phyloP scores from a whole-genome alignment of 257 asterid species.

The Penstemon newberryi region DNA sequence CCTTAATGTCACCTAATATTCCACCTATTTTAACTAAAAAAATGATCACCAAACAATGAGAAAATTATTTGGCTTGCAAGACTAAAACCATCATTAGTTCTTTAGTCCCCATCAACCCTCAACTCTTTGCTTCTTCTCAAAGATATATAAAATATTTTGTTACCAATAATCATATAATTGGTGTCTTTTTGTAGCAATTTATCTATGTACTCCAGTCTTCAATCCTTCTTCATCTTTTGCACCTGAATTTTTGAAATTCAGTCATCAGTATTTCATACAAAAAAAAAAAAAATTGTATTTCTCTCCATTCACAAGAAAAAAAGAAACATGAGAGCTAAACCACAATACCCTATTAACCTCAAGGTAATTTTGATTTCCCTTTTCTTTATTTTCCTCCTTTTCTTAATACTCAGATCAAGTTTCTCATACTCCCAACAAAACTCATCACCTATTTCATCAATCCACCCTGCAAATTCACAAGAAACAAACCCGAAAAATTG shows the following conservation, averaged over 20 bases:
- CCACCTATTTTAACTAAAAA: slow-evolving; percentile 14
- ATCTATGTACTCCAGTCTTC: slow-evolving; percentile 16
- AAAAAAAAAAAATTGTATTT: neutral
- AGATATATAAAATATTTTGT: neutral
- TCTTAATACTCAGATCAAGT: slow-evolving; percentile 38
- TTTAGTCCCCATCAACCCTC: slow-evolving; percentile 26
- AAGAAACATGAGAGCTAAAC: slow-evolving; percentile 41
- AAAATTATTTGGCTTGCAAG: slow-evolving; percentile 27
- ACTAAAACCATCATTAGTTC: slow-evolving; percentile 32
- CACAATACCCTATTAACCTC: slow-evolving; percentile 36
- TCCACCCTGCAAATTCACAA: slow-evolving; percentile 21
- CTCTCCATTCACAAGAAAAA: neutral
- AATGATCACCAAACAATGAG: slow-evolving; percentile 26
- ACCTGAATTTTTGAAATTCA: neutral
- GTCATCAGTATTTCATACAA: neutral
- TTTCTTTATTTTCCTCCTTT: slow-evolving; percentile 43
- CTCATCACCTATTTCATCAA: neutral
- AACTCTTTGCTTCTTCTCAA: slow-evolving; percentile 24
- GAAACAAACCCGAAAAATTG: slow-evolving; percentile 28
- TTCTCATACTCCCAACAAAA: slow-evolving; percentile 26
- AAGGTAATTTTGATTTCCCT: slow-evolving; percentile 41
- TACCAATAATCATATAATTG: too few species aligned
- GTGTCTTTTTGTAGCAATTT: neutral
- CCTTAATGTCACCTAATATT: slow-evolving; percentile 19
- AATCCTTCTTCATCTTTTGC: neutral